Base-by-base conservation (phyloP, 495 filamentous ascomycete genomes). In the Hypoxylon lenormandii region DNA sequence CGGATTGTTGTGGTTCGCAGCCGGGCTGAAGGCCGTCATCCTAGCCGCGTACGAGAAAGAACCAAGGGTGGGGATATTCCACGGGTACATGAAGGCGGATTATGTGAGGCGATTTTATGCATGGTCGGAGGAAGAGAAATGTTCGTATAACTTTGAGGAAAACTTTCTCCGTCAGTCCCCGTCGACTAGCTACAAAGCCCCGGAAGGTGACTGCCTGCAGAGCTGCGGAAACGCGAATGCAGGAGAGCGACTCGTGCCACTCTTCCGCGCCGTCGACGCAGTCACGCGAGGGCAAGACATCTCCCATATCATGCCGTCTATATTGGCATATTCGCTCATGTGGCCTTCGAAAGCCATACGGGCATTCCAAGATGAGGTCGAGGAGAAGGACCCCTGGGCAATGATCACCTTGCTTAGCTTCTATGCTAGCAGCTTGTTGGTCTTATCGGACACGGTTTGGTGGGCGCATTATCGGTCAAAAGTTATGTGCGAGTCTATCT, bases 21-120 rank as follows among this genome's bases (percentile, higher is more conserved):
- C 57, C 4, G 57, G 57, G 1, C 43, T 60, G 6, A 60, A 60
- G 26, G 11, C 43, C 18, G 57, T 60, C 15, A 50, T 60, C 19
- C 1, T 48, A 26, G 5, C 10, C 7, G 19, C 46, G 19, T 18
- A 48, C 18, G 19, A 23, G 18, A 16, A 16, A 5, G 18, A 21
- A 1, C 18, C 42, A 16, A 16, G 13, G 4, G 8, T 3, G n/a
- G 15, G 5, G 5, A 26, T 48, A 3, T 48, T 48, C 21, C 11
- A n/a, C 11, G 8, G 8, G 6, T 3, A 5, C 2, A 8, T 48
- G 10, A 23, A 48, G 19, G 11, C 19, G 19, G 19, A 48, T 3
- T 3, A 12, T 3, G 15, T 48, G 1, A 16, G 46, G 18, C 18
- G 22, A 7, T 48, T 48, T 10, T 15, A 8, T 7, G 46, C 7